Conservation (phyloP, 176 grass and related monocot species). For the Rhynchospora tenuis region DNA sequence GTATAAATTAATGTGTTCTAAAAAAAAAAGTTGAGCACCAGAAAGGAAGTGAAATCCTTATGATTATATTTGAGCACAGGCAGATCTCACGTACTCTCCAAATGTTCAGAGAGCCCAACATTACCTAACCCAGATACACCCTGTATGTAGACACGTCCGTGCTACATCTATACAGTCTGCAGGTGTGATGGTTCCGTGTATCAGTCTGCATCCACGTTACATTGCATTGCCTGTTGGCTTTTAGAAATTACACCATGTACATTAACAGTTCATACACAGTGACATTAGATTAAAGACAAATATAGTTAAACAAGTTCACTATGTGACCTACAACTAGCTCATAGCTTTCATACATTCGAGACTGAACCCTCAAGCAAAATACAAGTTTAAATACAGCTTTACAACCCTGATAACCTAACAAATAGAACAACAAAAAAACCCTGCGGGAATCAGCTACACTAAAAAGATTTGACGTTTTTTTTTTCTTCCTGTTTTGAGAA, state of each 20-base stretch:
- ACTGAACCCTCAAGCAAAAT: not conserved
- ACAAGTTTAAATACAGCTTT: not conserved
- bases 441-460: not conserved
- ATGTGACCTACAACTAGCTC: not conserved
- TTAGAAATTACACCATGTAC: not conserved
- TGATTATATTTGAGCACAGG: too few relatives aligned
- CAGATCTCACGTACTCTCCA: too few relatives aligned
- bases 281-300: not conserved
- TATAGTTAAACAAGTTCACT: not conserved
- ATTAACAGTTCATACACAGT: not conserved
- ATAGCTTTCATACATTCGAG: not conserved
- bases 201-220: not conserved
- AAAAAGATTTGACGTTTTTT: too few relatives aligned
- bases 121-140: too few relatives aligned
- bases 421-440: not conserved
- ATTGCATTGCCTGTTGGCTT: not conserved
- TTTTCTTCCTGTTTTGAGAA: too few relatives aligned
- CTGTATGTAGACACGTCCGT: too few relatives aligned
- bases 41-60: too few relatives aligned
- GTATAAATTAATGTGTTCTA: too few relatives aligned
- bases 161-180: too few relatives aligned
- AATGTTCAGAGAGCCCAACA: too few relatives aligned
- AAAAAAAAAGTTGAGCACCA: too few relatives aligned
- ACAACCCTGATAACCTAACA: not conserved
- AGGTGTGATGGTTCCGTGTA: conserved; percentile 1